Percentiles rank a stretch among this genome's conserved stretches.
phyloP scores from a whole-genome alignment of 768 basidiomycete species.

The Suillus paluster region DNA sequence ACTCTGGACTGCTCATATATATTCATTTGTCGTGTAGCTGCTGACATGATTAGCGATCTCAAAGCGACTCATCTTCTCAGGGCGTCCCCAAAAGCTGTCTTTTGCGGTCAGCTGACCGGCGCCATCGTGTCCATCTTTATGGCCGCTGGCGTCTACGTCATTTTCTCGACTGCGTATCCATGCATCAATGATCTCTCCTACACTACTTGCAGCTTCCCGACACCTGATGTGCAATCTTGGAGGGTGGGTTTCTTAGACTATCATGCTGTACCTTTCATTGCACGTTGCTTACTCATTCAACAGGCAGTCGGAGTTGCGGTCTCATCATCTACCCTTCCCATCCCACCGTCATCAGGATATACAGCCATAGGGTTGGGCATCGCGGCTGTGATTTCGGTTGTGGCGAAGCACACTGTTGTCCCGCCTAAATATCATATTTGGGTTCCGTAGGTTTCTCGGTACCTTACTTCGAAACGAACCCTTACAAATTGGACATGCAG shows the following conservation, averaged over 20 bases:
- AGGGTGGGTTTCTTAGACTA: slow-evolving; percentile 13
- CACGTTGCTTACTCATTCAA: background rate
- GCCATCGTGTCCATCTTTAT: slow-evolving; percentile 65
- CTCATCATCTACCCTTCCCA: slow-evolving; percentile 33
- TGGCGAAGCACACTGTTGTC: slow-evolving; percentile 39
- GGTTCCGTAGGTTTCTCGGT: slow-evolving; percentile 22
- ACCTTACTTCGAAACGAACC: background rate
- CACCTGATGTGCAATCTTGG: slow-evolving; percentile 30
- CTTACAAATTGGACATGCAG: slow-evolving; percentile 9
- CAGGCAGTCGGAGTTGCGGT: slow-evolving; percentile 24
- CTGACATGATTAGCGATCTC: slow-evolving; percentile 71
- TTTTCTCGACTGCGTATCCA: slow-evolving; percentile 65
- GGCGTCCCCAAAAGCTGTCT: slow-evolving; percentile 66
- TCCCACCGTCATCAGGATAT: slow-evolving; percentile 59
- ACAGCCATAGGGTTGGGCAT: slow-evolving; percentile 59
- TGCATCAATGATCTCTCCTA: slow-evolving; percentile 47
- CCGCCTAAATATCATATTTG: slow-evolving; percentile 25
- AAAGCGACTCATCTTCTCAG: slow-evolving; percentile 73
- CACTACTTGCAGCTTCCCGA: slow-evolving; percentile 25
- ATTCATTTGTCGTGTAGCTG: slow-evolving; percentile 29
- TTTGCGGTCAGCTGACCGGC: slow-evolving; percentile 61
- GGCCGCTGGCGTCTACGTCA: slow-evolving; percentile 58
- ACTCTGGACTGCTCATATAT: background rate
- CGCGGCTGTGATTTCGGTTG: slow-evolving; percentile 47
- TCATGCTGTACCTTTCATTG: background rate